These are phyloP conservation scores for Quercus berberidifolia DNA, from an alignment of 306 rosid species.

Conservation along the genomic window DNA sequence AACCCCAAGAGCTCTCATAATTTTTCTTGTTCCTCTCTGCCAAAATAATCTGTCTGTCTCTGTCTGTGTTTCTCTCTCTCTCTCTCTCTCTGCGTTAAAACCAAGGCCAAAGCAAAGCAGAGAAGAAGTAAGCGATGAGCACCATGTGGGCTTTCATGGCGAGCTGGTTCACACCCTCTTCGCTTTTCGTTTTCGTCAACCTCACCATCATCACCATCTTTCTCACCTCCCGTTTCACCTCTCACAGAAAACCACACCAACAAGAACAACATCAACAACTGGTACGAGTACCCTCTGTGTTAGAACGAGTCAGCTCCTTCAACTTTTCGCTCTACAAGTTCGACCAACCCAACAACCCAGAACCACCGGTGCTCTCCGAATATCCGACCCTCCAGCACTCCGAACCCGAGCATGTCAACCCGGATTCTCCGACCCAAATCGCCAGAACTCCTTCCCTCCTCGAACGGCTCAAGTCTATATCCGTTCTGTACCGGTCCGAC, in stretches of 20 bases:
- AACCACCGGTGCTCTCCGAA: background rate
- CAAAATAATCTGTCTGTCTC: background rate
- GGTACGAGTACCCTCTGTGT: slow-evolving; percentile 40
- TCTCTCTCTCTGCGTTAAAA: background rate
- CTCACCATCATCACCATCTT: slow-evolving; percentile 55
- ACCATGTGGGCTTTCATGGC: slow-evolving; percentile 24
- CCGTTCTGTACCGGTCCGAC: slow-evolving; percentile 20
- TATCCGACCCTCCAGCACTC: background rate
- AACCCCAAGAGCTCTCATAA: no score
- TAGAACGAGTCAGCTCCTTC: slow-evolving; percentile 47
- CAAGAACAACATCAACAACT: slow-evolving; percentile 10
- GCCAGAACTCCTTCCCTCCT: slow-evolving; percentile 43
- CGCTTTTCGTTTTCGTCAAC: slow-evolving; percentile 72
- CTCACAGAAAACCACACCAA: slow-evolving; percentile 8
- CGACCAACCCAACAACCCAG: background rate
- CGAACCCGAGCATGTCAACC: background rate
- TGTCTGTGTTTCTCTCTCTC: background rate
- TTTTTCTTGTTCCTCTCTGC: background rate
- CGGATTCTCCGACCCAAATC: background rate
- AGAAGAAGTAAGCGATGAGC: background rate
- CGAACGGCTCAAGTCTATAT: slow-evolving; percentile 49
- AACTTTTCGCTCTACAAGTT: slow-evolving; percentile 22
- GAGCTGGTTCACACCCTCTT: slow-evolving; percentile 57
- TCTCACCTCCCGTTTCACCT: slow-evolving; percentile 37
- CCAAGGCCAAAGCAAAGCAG: background rate